phyloP scores from a whole-genome alignment of 805 yeast species.

The Cyberlindnera amylophila region DNA sequence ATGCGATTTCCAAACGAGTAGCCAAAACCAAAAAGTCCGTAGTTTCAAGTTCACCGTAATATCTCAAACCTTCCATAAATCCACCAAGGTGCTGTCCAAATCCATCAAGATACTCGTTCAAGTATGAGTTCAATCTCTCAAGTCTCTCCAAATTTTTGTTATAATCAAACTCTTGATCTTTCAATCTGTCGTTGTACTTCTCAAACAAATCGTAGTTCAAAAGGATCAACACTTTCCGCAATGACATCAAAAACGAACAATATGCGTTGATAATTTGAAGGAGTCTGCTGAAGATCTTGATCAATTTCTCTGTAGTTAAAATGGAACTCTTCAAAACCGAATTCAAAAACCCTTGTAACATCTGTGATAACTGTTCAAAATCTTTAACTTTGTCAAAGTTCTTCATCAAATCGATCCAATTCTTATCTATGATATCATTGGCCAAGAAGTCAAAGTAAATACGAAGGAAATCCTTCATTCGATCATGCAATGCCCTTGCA shows the following conservation, averaged over 20 bases:
- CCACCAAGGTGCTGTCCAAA: constrained; percentile 44
- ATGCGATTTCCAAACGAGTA: constrained; percentile 37
- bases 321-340: constrained; percentile 63
- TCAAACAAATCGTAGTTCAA: constrained; percentile 43
- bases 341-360: constrained; percentile 55
- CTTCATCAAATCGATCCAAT: constrained; percentile 41
- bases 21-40: constrained; percentile 40
- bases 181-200: constrained; percentile 35
- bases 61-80: constrained; percentile 41
- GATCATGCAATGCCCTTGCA: constrained; percentile 50
- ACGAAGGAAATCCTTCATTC: constrained; percentile 48
- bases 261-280: constrained; percentile 45
- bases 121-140: constrained; percentile 36
- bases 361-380: constrained; percentile 41
- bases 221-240: constrained; percentile 50
- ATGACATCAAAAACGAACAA: constrained; percentile 46
- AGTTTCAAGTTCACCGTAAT: constrained; percentile 48
- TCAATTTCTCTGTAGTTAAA: constrained; percentile 53
- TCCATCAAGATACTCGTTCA: constrained; percentile 40
- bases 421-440: constrained; percentile 54
- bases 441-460: constrained; percentile 54
- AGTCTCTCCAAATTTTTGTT: constrained; percentile 38
- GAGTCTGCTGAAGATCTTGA: constrained; percentile 43
- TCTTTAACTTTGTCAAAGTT: constrained; percentile 29
- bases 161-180: constrained; percentile 36